Percentiles rank a stretch among this genome's conserved stretches.
Evolutionary conservation across 2,329 filamentous ascomycete species (phyloP).

Genomic region (Neonectria faginata): DNA sequence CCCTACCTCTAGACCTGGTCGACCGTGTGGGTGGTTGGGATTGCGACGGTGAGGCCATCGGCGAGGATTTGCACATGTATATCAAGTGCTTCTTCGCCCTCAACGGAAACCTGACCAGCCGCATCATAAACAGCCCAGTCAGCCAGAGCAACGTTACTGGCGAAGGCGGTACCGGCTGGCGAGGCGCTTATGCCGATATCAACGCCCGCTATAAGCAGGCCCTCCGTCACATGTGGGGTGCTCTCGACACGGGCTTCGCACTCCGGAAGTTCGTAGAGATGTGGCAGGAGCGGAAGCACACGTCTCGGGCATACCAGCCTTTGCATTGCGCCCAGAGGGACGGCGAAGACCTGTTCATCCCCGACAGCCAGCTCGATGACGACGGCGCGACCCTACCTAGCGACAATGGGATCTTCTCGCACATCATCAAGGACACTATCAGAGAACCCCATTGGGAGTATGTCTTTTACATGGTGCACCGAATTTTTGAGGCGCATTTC

Average conservation of each 20-base stretch:
- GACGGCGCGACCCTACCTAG: constrained; percentile 54
- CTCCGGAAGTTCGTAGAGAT: constrained; percentile 68
- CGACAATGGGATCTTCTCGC: constrained; percentile 67
- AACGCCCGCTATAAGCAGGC: constrained; percentile 78
- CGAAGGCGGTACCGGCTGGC: constrained; percentile 64
- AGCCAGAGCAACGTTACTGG: constrained; percentile 79
- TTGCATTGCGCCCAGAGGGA: constrained; percentile 63
- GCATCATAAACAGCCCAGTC: constrained; percentile 74
- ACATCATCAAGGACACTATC: constrained; percentile 64
- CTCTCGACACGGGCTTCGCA: constrained; percentile 75
- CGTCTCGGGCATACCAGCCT: constrained; percentile 65
- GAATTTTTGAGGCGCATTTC: constrained; percentile 81
- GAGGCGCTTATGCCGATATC: constrained; percentile 68
- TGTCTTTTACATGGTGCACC: constrained; percentile 70
- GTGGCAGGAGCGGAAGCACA: constrained; percentile 69
- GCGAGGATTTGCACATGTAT: constrained; percentile 83
- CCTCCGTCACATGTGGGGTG: constrained; percentile 81
- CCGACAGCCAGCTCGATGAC: constrained; percentile 56
- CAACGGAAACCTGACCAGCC: constrained; percentile 74
- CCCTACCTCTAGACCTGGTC: constrained; percentile 73
- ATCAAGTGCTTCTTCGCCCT: constrained; percentile 82
- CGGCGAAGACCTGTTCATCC: constrained; percentile 60
- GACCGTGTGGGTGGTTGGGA: constrained; percentile 80
- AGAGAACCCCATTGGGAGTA: constrained; percentile 66
- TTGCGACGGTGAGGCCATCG: constrained; percentile 76